phyloP scores from a whole-genome alignment of 164 flowering plant species.

The Akebia trifoliata region DNA sequence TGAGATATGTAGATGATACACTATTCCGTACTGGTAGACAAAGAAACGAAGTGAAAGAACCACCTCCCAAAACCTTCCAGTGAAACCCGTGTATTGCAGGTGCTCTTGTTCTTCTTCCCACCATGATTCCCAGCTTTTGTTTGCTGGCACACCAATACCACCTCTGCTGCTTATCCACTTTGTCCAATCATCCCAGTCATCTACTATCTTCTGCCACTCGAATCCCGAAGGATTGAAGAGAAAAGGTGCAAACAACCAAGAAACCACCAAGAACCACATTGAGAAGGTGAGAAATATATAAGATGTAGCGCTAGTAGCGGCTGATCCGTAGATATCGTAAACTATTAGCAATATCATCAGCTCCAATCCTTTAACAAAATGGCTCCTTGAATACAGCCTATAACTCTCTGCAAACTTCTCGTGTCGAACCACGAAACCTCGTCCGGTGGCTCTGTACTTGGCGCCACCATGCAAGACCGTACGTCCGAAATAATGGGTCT shows the following conservation, averaged over 20 bases:
- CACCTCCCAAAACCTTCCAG: conserved; percentile 72
- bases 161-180: conserved; percentile 91
- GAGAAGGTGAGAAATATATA: conserved; percentile 54
- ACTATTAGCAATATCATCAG: conserved; percentile 64
- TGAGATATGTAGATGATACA: conserved; percentile 72
- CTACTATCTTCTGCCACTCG: conserved; percentile 98
- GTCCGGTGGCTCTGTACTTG: conserved; percentile 97
- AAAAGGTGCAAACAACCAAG: conserved; percentile 92
- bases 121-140: conserved; percentile 99
- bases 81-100: conserved; percentile 56
- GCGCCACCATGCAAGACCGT: conserved; percentile 97
- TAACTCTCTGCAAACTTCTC: conserved; percentile 96
- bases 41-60: conserved; percentile 78
- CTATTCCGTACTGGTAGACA: conserved; percentile 86
- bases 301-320: conserved; percentile 23
- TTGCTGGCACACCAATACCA: conserved; percentile 90
- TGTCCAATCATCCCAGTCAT: conserved; percentile 93
- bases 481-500: conserved; percentile 84
- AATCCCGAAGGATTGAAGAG: conserved; percentile 96
- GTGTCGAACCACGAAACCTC: conserved; percentile 94
- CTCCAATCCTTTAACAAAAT: conserved; percentile 87
- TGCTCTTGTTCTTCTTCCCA: conserved; percentile 99
- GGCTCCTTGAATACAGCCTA: conserved; percentile 94
- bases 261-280: conserved; percentile 84
- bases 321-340: conserved; percentile 58